Base-by-base conservation (phyloP, 257 asterid genomes). In the Gynochthodes officinalis region DNA sequence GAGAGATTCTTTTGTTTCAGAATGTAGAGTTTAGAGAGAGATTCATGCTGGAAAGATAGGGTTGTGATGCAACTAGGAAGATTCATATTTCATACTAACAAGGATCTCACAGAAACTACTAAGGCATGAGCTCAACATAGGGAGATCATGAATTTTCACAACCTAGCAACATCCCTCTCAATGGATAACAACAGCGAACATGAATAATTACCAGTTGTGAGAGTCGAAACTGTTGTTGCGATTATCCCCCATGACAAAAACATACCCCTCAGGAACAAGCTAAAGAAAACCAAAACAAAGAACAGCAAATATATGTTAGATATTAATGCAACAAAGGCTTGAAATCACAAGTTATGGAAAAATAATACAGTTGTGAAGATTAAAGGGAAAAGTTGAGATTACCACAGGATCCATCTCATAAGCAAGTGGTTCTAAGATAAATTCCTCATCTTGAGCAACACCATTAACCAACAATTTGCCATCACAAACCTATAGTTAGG, bases 161-260 rank as follows among this genome's bases (percentile, higher is more conserved):
- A 35, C 25, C 42, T 28, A 28, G 35, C 4, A 18, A 30, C 33
- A 15, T 33, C 39, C 21, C 30, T 32, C 53, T 72, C 4, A 11
- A 66, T 14, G 10, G 33, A 64, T 65, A 49, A 53, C 39, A 49
- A 67, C 15, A 49, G 15, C 50, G 59, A 61, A 61, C 61, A 53
- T 25, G 23, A 55, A 33, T 18, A 64, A 68, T 76, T 80, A 93
- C 98, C 99, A 94, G 80, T 87, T 77, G 81, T 87, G 99, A 35
- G 99, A 94, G 84, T 94, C 99, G 19, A 73, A 88, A 85, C 99
- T 94, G 76, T 90, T 88, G 75, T 94, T 94, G 52, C 99, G 96
- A 69, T 94, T 94, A 90, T 94, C 98, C 64, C 99, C 99, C 88
- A 94, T 75, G 73, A 94, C 99, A 64, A 89, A 94, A 71, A 94